These are phyloP conservation scores for Barbatosphaeria neglecta DNA, from an alignment of 495 filamentous ascomycete genomes.

Conservation along the genomic window DNA sequence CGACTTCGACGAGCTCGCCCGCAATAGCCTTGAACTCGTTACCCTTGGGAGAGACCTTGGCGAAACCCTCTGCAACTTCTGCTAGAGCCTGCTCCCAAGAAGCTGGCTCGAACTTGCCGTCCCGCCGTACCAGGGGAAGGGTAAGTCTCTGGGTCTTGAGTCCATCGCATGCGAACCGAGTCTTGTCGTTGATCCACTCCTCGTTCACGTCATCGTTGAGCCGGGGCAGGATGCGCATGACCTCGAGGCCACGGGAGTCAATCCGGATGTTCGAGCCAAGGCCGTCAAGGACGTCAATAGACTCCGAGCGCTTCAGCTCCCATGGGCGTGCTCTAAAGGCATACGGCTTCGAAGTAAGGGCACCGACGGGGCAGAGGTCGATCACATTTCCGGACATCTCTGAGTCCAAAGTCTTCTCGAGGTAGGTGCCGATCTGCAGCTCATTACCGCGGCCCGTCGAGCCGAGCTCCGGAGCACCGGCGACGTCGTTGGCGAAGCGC, in stretches of 20 bases:
- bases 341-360: slow-evolving; percentile 91
- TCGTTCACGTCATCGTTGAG: slow-evolving; percentile 97
- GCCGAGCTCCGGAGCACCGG: slow-evolving; percentile 88
- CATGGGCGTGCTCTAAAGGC: slow-evolving; percentile 94
- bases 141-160: slow-evolving; percentile 89
- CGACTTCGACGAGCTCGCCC: slow-evolving; percentile 79
- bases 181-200: slow-evolving; percentile 99
- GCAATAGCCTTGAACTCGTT: slow-evolving; percentile 95
- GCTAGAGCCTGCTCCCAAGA: slow-evolving; percentile 90
- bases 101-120: slow-evolving; percentile 77
- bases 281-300: slow-evolving; percentile 85
- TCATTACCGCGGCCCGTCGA: slow-evolving; percentile 91
- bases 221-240: slow-evolving; percentile 86
- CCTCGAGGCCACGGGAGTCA: slow-evolving; percentile 85
- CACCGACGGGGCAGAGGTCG: slow-evolving; percentile 94
- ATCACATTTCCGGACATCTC: slow-evolving; percentile 97
- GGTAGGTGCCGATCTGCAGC: slow-evolving; percentile 94
- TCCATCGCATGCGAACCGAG: slow-evolving; percentile 94
- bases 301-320: slow-evolving; percentile 89
- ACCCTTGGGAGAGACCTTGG: slow-evolving; percentile 61
- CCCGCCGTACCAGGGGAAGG: slow-evolving; percentile 76
- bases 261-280: slow-evolving; percentile 90
- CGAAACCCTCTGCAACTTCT: slow-evolving; percentile 67
- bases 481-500: slow-evolving; percentile 94
- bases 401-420: slow-evolving; percentile 81